phyloP scores from a whole-genome alignment of 345 rosid species.

The Iberis pinnata region DNA sequence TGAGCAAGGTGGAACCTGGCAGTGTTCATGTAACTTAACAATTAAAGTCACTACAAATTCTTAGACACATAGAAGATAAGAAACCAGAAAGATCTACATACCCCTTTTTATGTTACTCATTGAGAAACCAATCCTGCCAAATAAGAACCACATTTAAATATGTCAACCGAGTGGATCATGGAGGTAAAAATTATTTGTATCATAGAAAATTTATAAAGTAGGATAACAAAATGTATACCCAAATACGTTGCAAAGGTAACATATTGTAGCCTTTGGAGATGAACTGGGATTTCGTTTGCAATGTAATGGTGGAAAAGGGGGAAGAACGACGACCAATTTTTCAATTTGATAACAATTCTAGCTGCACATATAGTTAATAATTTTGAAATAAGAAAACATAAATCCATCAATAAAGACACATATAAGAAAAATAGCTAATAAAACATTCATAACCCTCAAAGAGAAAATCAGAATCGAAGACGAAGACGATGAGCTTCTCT shows the following conservation, averaged over 20 bases:
- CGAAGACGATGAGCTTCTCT: too few species aligned
- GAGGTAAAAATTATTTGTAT: not conserved
- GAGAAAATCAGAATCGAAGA: too few species aligned
- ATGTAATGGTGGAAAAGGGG: constrained; percentile 85
- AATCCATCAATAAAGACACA: not conserved
- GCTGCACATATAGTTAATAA: constrained; percentile 31
- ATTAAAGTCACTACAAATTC: not conserved
- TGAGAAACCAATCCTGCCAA: constrained; percentile 61
- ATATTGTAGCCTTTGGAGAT: constrained; percentile 72
- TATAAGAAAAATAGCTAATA: not conserved
- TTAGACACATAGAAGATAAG: not conserved
- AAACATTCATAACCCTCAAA: not conserved
- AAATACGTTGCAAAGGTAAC: constrained; percentile 61
- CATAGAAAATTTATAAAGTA: too few species aligned
- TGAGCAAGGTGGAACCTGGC: constrained; percentile 57
- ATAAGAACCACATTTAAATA: not conserved
- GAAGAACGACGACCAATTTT: constrained; percentile 86
- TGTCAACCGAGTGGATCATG: not conserved
- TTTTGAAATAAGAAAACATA: not conserved
- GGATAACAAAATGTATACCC: constrained; percentile 34
- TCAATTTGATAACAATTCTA: constrained; percentile 63
- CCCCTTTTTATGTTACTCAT: constrained; percentile 35
- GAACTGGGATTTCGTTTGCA: constrained; percentile 75
- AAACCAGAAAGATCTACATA: too few species aligned
- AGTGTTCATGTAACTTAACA: constrained; percentile 4